Base-by-base conservation (phyloP, 306 rosid genomes). In the Cicer arietinum region DNA sequence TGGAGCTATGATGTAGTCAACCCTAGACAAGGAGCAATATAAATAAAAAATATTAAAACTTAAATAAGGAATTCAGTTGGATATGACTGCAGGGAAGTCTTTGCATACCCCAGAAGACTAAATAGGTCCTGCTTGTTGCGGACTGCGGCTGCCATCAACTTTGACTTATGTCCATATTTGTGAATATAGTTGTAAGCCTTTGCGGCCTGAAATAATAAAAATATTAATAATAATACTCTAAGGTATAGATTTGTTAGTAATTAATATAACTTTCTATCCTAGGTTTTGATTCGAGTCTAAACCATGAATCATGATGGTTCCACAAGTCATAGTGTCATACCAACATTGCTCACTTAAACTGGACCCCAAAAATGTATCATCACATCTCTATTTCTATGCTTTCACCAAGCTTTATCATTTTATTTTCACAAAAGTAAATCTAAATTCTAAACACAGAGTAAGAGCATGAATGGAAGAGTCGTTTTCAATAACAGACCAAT, bases 81-180 rank as follows among this genome's bases (percentile, higher is more conserved):
- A 79, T 53, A 82, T 59, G 72, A 80, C 16, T 8, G 53, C 8
- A 66, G 69, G 42, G 4, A 44, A 64, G 48, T 60, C 50, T 18
- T 70, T 68, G 56, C 73, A 80, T 89, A 94, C 98, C 98, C 98
- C 45, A 94, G 86, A 67, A 91, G 98, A 84, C 95, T 90, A 84
- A 90, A 91, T 41, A 94, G 77, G 75, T 94, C 98, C 84, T 94
- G 98, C 85, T 94, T 91, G 78, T 94, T 94, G 77, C 98, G 92
- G 72, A 94, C 96, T 25, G 97, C 98, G 30, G 96, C 97, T n/a
- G 98, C 98, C 96, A 94, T 94, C 90, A 94, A 79, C 89, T 91
- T 94, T 62, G 98, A 94, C 83, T 85, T 94, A 37, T 87, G 90
- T 73, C 96, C 93, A 84, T 91, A 81, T 79, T 91, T 91, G 96